phyloP scores from a whole-genome alignment of 257 asterid species.

The Ajuga chamaepitys region DNA sequence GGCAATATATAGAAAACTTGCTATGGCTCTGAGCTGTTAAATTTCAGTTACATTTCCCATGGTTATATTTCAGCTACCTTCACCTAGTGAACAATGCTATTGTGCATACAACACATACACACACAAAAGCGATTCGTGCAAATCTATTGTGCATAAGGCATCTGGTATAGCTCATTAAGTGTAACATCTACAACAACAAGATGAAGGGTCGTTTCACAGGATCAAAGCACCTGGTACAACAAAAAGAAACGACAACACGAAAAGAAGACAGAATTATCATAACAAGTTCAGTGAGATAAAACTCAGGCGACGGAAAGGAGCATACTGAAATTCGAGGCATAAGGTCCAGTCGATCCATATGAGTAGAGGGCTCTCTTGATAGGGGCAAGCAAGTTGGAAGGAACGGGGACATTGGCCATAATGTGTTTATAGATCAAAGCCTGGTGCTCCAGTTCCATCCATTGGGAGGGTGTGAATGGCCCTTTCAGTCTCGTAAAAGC shows the following conservation, averaged over 20 bases:
- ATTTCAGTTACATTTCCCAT: background rate
- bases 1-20: background rate
- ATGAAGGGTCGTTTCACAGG: too few species aligned
- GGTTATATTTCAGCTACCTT: too few species aligned
- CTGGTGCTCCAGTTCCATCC: slow-evolving; percentile 94
- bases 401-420: slow-evolving; percentile 75
- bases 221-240: background rate
- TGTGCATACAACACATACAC: too few species aligned
- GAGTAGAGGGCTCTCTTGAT: slow-evolving; percentile 65
- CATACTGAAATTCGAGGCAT: slow-evolving; percentile 65
- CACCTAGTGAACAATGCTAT: too few species aligned
- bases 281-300: background rate
- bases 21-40: background rate
- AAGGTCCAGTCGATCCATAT: slow-evolving; percentile 46
- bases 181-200: background rate
- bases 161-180: background rate
- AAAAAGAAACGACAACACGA: background rate
- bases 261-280: background rate
- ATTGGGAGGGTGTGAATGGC: slow-evolving; percentile 83
- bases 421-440: slow-evolving; percentile 84
- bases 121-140: too few species aligned
- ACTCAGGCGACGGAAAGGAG: background rate
- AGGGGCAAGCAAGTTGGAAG: slow-evolving; percentile 66
- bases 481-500: slow-evolving; percentile 49
- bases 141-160: background rate